Conservation (phyloP, 2,329 filamentous ascomycete species). For the Fusarium concolor region DNA sequence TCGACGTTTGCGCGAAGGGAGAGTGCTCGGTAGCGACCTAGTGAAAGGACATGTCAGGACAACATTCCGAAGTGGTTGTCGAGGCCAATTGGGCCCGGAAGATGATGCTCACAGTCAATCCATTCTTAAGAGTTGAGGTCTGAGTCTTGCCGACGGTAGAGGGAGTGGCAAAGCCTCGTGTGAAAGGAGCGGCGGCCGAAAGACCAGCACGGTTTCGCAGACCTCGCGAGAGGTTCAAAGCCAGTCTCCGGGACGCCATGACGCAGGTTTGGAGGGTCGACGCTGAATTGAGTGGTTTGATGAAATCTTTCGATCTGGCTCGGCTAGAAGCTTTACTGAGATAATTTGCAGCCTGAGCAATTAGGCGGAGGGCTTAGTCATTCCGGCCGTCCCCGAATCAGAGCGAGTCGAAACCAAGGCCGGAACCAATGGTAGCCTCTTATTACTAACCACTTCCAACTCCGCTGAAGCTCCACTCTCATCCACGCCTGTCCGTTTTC, state of each 20-base stretch:
- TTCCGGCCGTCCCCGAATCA: conserved; percentile 58
- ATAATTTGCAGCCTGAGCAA: conserved; percentile 58
- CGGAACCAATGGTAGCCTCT: conserved; percentile 51
- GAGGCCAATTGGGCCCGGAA: conserved; percentile 54
- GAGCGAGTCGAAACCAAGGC: conserved; percentile 27
- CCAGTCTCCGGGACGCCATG: conserved; percentile 98
- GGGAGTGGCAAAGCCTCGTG: conserved; percentile 90
- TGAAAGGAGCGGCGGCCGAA: conserved; percentile 80
- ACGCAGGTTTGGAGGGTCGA: conserved; percentile 63
- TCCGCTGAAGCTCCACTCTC: conserved; percentile 29
- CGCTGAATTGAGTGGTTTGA: conserved; percentile 67
- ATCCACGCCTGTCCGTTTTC: conserved; percentile 36
- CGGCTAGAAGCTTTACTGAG: conserved; percentile 60
- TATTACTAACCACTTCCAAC: conserved; percentile 49
- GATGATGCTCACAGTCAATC: conserved; percentile 80
- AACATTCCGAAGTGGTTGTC: conserved; percentile 22
- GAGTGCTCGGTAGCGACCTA: conserved; percentile 98
- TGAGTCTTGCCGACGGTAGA: conserved; percentile 86
- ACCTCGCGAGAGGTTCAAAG: conserved; percentile 91
- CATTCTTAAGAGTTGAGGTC: conserved; percentile 96
- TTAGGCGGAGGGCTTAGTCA: conserved; percentile 54
- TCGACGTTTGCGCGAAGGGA: conserved; percentile 97
- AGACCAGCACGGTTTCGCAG: conserved; percentile 89
- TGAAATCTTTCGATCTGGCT: conserved; percentile 61
- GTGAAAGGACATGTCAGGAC: conserved; percentile 42